Percentiles rank a stretch among this genome's conserved stretches.
Conservation (phyloP, 306 rosid species). For the Biancaea sappan region DNA sequence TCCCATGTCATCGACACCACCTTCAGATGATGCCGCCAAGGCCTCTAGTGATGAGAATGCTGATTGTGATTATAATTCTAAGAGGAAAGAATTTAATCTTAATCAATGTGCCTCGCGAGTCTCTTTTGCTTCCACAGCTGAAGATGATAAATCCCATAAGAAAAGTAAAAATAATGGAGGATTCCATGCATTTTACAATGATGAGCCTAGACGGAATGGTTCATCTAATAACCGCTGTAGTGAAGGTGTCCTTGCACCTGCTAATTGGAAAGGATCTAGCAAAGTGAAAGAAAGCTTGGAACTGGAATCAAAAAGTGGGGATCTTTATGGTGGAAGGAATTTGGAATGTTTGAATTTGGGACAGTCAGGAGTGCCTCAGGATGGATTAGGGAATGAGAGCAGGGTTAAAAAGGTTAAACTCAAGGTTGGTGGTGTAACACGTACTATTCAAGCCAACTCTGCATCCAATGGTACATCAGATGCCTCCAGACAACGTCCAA, state of each 20-base stretch:
- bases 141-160: constrained; percentile 47
- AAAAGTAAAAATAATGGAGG: constrained; percentile 57
- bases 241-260: constrained; percentile 92
- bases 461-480: constrained; percentile 67
- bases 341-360: constrained; percentile 55
- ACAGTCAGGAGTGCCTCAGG: constrained; percentile 52
- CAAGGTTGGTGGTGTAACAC: constrained; percentile 77
- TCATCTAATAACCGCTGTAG: constrained; percentile 62
- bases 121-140: constrained; percentile 42
- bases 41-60: constrained; percentile 71
- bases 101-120: constrained; percentile 57
- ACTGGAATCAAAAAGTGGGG: constrained; percentile 51
- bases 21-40: constrained; percentile 62
- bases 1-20: constrained; percentile 53
- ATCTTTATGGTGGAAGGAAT: constrained; percentile 53
- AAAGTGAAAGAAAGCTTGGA: constrained; percentile 48
- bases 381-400: constrained; percentile 66
- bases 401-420: constrained; percentile 88
- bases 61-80: constrained; percentile 56
- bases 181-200: constrained; percentile 51
- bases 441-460: constrained; percentile 78
- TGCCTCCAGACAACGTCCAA: constrained; percentile 52
- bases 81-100: constrained; percentile 75
- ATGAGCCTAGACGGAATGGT: constrained; percentile 53
- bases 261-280: constrained; percentile 81